Evolutionary conservation across 495 filamentous ascomycete genomes (phyloP).

Genomic region (Hamigera avellanea): DNA sequence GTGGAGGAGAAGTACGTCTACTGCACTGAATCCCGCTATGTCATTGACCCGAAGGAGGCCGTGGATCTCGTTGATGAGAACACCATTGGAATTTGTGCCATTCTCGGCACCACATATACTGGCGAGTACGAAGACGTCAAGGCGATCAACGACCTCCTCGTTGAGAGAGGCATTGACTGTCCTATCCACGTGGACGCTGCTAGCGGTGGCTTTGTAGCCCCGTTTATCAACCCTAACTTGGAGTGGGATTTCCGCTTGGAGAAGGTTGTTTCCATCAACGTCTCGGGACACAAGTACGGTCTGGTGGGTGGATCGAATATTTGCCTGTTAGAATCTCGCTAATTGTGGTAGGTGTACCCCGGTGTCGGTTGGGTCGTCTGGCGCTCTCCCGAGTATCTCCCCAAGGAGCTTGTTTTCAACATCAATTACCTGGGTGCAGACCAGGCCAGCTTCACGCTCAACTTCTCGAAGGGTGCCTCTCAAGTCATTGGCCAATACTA

Average conservation of each 20-base stretch:
- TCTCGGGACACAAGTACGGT: conserved; percentile 68
- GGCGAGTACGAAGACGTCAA: conserved; percentile 78
- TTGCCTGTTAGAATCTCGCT: no score
- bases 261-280: conserved; percentile 70
- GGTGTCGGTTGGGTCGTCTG: conserved; percentile 91
- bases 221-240: conserved; percentile 59
- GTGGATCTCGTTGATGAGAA: conserved; percentile 69
- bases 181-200: conserved; percentile 75
- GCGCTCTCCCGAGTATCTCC: conserved; percentile 71
- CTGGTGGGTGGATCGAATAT: no score
- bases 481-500: conserved; percentile 96
- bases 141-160: conserved; percentile 61
- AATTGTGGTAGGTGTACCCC: conserved; percentile 74
- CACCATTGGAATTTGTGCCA: conserved; percentile 71
- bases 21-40: conserved; percentile 59
- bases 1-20: conserved; percentile 70
- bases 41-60: conserved; percentile 65
- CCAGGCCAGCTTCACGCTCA: conserved; percentile 93
- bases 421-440: conserved; percentile 95
- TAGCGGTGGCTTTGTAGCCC: conserved; percentile 65
- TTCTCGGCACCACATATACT: conserved; percentile 71
- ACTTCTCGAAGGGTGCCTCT: conserved; percentile 86
- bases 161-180: conserved; percentile 50
- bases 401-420: conserved; percentile 89
- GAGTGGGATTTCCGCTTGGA: conserved; percentile 68